Evolutionary conservation across 345 rosid species (phyloP), one percentile per base, ranked within the genome.

Genomic region (Euphorbia lathyris): DNA sequence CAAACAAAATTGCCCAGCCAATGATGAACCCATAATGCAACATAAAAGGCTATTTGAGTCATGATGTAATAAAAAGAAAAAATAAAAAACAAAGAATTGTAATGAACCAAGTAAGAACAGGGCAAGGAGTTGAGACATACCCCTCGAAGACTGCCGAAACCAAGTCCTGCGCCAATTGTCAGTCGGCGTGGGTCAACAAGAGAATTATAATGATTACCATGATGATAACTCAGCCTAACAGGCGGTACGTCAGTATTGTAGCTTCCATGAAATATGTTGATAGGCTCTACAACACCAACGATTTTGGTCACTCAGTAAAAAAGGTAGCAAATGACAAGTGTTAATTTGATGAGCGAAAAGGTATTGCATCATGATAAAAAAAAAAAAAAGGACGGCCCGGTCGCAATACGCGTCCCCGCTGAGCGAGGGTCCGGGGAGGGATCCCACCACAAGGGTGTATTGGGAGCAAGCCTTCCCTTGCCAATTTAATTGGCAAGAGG

Each of bases 141-240:
- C 92, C 97, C 99, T 71, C 80, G 86, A 55, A 96, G 97, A 80
- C 87, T 85, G 84, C 96, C 78, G 82, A 92, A 90, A 72, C 99
- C 99, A 63, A 92, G 96, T 40, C 99, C 99, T 9, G 96, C 98
- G 76, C 99, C 99, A 75, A 96, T 77, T 67, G 93, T 83, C 77
- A 83, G 63, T 36, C 93, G 91, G 10, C 88, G 95, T 16, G 98
- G 99, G 68, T 96, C 95, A 64, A 96, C 92, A 77, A 96, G 86
- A 52, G 99, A 96, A 77, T 96, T 96, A 75, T 96, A 96, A 81
- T 96, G 99, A 74, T 92, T 96, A 64, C 98, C 93, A 48, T 92
- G 95, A 84, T 92, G 99, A 79, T 77, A 96, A 55, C 98, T 96
- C 52, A 96, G 83, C 73, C 92, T 83, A 55, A 96, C 77, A n/a